Evolutionary conservation across 2,329 filamentous ascomycete genomes (phyloP).

Genomic region (Cytospora piceicola): DNA sequence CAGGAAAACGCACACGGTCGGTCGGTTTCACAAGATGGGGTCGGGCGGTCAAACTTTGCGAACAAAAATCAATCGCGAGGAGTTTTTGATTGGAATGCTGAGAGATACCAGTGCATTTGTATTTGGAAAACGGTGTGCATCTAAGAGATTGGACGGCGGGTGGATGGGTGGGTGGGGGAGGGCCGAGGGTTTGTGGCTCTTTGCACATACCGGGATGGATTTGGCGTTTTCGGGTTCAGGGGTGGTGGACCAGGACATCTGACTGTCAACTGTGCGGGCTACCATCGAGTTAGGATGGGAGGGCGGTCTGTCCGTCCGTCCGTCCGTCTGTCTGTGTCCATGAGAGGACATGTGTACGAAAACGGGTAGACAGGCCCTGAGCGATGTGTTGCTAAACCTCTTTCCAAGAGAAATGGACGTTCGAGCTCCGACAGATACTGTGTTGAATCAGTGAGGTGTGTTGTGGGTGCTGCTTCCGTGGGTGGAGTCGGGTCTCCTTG

Average conservation of each 20-base stretch:
- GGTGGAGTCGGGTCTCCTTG: background rate
- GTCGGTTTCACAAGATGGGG: background rate
- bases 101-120: conserved; percentile 14
- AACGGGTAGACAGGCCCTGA: background rate
- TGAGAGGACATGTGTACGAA: background rate
- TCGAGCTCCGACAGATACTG: background rate
- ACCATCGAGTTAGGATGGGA: background rate
- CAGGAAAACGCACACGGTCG: background rate
- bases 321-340: too few species aligned
- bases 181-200: background rate
- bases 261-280: background rate
- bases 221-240: background rate
- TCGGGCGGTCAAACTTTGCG: background rate
- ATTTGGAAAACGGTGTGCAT: conserved; percentile 9
- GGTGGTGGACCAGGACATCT: conserved; percentile 1
- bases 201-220: background rate
- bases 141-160: background rate
- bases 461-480: background rate
- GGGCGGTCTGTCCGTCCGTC: background rate
- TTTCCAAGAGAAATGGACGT: background rate
- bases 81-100: background rate
- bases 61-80: background rate
- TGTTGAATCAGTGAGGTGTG: background rate
- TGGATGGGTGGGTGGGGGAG: too few species aligned
- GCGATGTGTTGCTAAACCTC: background rate